A percentile compares a stretch with the other conserved stretches of the same genome.
Evolutionary conservation across 2,329 filamentous ascomycete species (phyloP).

Genomic region (Emmonsiellopsis sp.): DNA sequence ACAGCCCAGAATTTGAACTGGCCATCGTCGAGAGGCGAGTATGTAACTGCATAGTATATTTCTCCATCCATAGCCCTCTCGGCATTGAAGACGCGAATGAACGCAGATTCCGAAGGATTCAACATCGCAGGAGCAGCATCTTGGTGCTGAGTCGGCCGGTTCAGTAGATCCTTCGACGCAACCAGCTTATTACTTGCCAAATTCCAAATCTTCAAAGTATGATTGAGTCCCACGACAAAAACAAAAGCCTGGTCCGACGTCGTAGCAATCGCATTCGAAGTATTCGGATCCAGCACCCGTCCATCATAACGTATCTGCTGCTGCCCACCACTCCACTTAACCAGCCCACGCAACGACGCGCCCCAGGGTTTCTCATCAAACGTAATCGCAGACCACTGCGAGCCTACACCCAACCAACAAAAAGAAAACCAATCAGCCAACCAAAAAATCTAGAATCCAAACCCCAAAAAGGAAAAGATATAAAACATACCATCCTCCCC

Average conservation of each 20-base stretch:
- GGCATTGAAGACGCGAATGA: slow-evolving; percentile 63
- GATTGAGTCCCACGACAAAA: slow-evolving; percentile 81
- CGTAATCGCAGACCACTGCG: slow-evolving; percentile 37
- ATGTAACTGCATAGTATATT: slow-evolving; percentile 62
- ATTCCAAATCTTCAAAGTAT: slow-evolving; percentile 85
- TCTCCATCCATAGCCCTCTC: slow-evolving; percentile 39
- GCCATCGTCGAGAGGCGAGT: slow-evolving; percentile 76
- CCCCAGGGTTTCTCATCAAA: slow-evolving; percentile 42
- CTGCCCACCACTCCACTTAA: slow-evolving; percentile 35
- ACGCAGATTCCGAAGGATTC: slow-evolving; percentile 66
- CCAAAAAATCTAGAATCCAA: slow-evolving; percentile 2
- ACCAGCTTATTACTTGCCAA: slow-evolving; percentile 69
- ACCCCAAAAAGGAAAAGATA: neutral
- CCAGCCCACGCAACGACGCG: slow-evolving; percentile 38
- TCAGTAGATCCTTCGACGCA: slow-evolving; percentile 68
- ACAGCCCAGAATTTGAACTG: slow-evolving; percentile 93
- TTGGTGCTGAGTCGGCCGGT: slow-evolving; percentile 55
- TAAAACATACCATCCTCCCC: slow-evolving; percentile 39
- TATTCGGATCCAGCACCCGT: slow-evolving; percentile 33
- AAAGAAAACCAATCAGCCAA: slow-evolving; percentile 10
- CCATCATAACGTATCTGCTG: slow-evolving; percentile 35
- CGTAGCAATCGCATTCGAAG: slow-evolving; percentile 35
- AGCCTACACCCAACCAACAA: slow-evolving; percentile 17
- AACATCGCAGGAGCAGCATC: slow-evolving; percentile 67
- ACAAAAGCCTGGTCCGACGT: slow-evolving; percentile 42